phyloP scores from a whole-genome alignment of 1,284 basidiomycete genomes.

The Rhodotorula glutinis region DNA sequence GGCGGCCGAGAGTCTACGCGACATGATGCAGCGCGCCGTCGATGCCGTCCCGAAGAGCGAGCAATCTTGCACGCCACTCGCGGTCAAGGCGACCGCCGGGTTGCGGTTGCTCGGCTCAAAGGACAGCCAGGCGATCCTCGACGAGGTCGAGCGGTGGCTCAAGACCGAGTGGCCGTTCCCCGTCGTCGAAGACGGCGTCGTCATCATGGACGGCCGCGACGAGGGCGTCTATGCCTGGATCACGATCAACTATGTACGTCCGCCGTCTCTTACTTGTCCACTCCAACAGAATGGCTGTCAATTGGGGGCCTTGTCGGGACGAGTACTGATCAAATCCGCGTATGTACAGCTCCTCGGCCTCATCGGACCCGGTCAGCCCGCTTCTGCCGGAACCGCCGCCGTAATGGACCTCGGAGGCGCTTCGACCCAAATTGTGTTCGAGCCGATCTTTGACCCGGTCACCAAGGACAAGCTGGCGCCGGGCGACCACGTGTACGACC shows the following conservation, averaged over 20 bases:
- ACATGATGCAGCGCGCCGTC: conserved; percentile 75
- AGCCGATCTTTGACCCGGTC: conserved; percentile 64
- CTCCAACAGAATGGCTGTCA: too few species aligned
- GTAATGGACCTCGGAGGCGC: conserved; percentile 95
- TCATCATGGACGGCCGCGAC: conserved; percentile 93
- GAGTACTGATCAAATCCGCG: too few species aligned
- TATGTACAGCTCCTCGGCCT: conserved; percentile 60
- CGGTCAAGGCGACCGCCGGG: conserved; percentile 94
- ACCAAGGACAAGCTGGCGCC: conserved; percentile 60
- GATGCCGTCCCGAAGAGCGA: conserved; percentile 68
- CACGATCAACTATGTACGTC: conserved; percentile 77
- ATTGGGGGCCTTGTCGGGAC: too few species aligned
- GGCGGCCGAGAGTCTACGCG: conserved; percentile 77
- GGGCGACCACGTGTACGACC: conserved; percentile 90
- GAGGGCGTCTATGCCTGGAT: conserved; percentile 87
- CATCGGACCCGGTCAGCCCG: conserved; percentile 59
- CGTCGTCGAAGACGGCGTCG: conserved; percentile 65
- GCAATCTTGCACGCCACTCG: conserved; percentile 75
- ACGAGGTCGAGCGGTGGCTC: conserved; percentile 67
- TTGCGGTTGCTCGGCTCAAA: conserved; percentile 68
- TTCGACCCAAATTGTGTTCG: conserved; percentile 96
- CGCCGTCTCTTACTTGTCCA: conserved; percentile 8
- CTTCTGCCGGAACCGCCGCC: conserved; percentile 64
- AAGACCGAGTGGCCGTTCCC: conserved; percentile 69
- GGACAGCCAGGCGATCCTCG: conserved; percentile 71